Evolutionary conservation across 202 grass and related monocot genomes (phyloP).

Genomic region (Setaria italica): DNA sequence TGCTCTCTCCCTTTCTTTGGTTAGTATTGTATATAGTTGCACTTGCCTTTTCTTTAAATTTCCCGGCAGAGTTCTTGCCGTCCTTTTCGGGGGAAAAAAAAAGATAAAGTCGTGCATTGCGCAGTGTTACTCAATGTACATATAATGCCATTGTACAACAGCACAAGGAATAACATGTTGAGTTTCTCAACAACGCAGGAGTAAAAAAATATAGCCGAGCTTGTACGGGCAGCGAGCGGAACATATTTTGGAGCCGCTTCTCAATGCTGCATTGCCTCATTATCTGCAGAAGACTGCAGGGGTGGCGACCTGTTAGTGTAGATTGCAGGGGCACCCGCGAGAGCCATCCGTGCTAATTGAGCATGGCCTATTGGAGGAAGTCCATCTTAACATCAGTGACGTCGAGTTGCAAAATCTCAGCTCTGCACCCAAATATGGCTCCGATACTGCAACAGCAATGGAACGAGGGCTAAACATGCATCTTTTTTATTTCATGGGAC

Average conservation of each 20-base stretch:
- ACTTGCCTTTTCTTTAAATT: no score
- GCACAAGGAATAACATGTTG: background rate
- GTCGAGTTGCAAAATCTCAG: conserved; percentile 92
- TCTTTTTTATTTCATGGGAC: background rate
- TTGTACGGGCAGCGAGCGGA: background rate
- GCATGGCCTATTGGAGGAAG: conserved; percentile 54
- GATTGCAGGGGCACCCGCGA: no score
- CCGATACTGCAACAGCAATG: conserved; percentile 60
- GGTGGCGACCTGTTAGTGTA: background rate
- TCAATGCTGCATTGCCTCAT: background rate
- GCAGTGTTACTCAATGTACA: background rate
- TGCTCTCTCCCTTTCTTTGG: no score
- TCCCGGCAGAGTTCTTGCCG: no score
- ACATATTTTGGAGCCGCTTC: background rate
- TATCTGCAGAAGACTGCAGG: background rate
- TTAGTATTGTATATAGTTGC: no score
- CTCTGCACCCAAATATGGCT: conserved; percentile 72
- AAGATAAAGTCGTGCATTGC: background rate
- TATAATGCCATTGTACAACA: background rate
- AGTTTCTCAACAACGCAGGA: background rate
- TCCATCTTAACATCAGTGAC: conserved; percentile 96
- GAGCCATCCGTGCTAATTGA: background rate
- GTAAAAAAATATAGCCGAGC: background rate
- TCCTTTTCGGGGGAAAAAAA: background rate
- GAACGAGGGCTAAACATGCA: background rate